Percentiles rank a stretch among this genome's conserved stretches.
Evolutionary conservation across 2,329 filamentous ascomycete species (phyloP).

Genomic region (Chaetomium strumarium): DNA sequence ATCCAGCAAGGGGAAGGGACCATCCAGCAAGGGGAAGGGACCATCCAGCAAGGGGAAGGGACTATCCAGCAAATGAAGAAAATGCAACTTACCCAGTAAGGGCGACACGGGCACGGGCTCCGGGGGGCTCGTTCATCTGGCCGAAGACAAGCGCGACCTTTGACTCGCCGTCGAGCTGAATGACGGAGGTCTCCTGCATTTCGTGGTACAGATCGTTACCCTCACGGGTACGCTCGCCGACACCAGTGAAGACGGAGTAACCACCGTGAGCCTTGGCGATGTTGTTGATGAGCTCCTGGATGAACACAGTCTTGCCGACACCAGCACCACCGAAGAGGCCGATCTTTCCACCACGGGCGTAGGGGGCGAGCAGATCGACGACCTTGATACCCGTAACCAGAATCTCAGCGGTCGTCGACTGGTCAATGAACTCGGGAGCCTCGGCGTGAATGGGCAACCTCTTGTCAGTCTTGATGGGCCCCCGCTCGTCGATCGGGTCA

Average conservation of each 20-base stretch:
- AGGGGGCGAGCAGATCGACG: constrained; percentile 96
- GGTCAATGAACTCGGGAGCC: constrained; percentile 84
- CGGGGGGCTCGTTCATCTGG: constrained; percentile 99
- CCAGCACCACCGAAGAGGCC: constrained; percentile 99
- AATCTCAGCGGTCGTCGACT: constrained; percentile 94
- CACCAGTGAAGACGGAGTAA: constrained; percentile 99
- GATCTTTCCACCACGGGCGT: constrained; percentile 99
- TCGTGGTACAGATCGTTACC: constrained; percentile 99
- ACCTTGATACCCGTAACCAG: constrained; percentile 99
- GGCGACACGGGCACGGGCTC: constrained; percentile 98
- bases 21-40: too few species aligned
- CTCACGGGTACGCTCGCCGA: constrained; percentile 99
- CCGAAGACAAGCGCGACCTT: constrained; percentile 99
- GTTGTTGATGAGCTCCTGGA: constrained; percentile 99
- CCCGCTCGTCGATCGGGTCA: constrained; percentile 99
- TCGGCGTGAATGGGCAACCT: constrained; percentile 88
- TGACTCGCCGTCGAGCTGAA: constrained; percentile 97
- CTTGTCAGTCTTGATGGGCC: constrained; percentile 92
- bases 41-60: constrained; percentile 35
- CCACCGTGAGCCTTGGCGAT: constrained; percentile 99
- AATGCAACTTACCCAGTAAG: constrained; percentile 60
- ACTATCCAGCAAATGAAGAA: too few species aligned
- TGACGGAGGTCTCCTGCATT: constrained; percentile 99
- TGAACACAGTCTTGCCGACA: constrained; percentile 99
- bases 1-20: too few species aligned